Evolutionary conservation across 345 rosid species (phyloP).

Genomic region (Acer campestre): DNA sequence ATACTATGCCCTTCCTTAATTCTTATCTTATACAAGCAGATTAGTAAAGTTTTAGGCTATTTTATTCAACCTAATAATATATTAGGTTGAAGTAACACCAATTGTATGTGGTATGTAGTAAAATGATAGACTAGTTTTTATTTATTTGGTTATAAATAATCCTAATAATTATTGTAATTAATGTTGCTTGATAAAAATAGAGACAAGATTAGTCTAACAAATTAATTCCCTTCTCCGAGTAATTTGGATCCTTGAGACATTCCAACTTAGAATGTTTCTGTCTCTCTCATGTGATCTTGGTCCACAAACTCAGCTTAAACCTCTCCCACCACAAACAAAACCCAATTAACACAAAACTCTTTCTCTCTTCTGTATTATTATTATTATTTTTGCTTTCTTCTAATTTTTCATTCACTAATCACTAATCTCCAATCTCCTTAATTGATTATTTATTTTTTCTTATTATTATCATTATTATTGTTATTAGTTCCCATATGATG

Average conservation of each 20-base stretch:
- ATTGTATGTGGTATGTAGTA: no score
- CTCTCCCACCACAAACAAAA: slow-evolving; percentile 25
- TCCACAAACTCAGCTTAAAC: slow-evolving; percentile 44
- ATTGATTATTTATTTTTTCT: background rate
- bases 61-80: no score
- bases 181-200: background rate
- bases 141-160: no score
- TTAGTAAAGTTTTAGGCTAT: no score
- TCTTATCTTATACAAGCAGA: no score
- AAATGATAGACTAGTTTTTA: no score
- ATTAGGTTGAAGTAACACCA: no score
- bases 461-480: no score
- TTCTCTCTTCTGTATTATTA: background rate
- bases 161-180: no score
- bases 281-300: slow-evolving; percentile 8
- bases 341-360: background rate
- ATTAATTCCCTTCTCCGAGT: slow-evolving; percentile 45
- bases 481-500: slow-evolving; percentile 34
- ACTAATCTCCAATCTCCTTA: background rate
- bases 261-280: slow-evolving; percentile 47
- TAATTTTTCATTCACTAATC: no score
- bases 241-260: slow-evolving; percentile 57
- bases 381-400: background rate
- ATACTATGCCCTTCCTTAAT: no score
- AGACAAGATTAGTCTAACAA: background rate